Evolutionary conservation across 805 yeast species (phyloP).

Genomic region (Wickerhamomyces bovis): DNA sequence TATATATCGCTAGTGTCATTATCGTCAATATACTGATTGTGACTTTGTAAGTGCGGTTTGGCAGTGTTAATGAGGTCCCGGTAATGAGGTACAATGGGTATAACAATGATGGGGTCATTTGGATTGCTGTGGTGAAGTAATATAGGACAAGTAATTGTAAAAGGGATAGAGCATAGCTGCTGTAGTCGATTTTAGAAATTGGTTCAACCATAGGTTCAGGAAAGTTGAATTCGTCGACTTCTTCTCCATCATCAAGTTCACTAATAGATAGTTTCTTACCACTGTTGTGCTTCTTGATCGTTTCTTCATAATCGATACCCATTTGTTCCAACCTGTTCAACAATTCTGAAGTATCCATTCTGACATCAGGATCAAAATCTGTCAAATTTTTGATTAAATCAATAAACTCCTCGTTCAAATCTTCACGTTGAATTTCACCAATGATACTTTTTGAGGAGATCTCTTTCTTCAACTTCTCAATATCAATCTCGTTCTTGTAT

Average conservation of each 20-base stretch:
- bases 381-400: slow-evolving; percentile 36
- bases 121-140: background rate
- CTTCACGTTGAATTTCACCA: background rate
- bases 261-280: background rate
- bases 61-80: background rate
- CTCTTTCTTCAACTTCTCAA: slow-evolving; percentile 28
- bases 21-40: background rate
- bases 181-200: background rate
- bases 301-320: background rate
- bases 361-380: slow-evolving; percentile 26
- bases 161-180: background rate
- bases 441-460: slow-evolving; percentile 21
- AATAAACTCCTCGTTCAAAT: slow-evolving; percentile 26
- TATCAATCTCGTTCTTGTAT: slow-evolving; percentile 28
- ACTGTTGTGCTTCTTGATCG: background rate
- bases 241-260: background rate
- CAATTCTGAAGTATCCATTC: slow-evolving; percentile 41
- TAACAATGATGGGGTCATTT: background rate
- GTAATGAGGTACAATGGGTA: background rate
- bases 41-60: background rate
- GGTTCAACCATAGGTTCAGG: background rate
- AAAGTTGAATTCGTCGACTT: background rate
- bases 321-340: slow-evolving; percentile 24
- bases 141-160: background rate
- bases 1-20: background rate